These are phyloP conservation scores for Solanum phureja DNA, from an alignment of 257 asterid species.

Conservation along the genomic window DNA sequence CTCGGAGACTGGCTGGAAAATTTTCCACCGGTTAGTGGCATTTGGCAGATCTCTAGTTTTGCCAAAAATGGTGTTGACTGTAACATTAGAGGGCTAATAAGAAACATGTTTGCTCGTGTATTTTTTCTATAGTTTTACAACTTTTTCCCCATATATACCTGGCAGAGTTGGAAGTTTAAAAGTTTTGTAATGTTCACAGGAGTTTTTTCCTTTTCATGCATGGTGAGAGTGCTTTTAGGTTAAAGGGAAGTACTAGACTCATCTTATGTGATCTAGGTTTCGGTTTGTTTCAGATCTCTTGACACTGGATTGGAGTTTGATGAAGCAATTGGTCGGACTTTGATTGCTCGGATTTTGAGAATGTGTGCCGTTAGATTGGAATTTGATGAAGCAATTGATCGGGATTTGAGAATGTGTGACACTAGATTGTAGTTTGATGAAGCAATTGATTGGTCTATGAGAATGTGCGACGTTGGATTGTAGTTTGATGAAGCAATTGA, in stretches of 20 bases:
- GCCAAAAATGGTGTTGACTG: slow-evolving; percentile 1
- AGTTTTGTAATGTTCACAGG: neutral
- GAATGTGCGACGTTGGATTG: neutral
- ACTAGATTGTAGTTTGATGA: neutral
- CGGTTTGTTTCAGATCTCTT: neutral
- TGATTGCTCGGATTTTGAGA: neutral
- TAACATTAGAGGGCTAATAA: slow-evolving; percentile 10
- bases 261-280: neutral
- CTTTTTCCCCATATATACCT: neutral
- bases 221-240: neutral
- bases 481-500: neutral
- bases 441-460: neutral
- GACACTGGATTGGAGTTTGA: neutral
- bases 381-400: neutral
- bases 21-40: slow-evolving; percentile 2
- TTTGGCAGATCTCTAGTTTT: neutral
- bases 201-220: neutral
- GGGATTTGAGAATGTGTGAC: neutral
- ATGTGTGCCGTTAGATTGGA: neutral
- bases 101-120: neutral
- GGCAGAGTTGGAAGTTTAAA: neutral
- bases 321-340: neutral
- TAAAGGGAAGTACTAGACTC: neutral
- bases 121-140: neutral
- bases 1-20: slow-evolving; percentile 19